Percentiles rank a stretch among this genome's conserved stretches.
phyloP scores from a whole-genome alignment of 768 basidiomycete genomes.

The Suillus cothurnatus region DNA sequence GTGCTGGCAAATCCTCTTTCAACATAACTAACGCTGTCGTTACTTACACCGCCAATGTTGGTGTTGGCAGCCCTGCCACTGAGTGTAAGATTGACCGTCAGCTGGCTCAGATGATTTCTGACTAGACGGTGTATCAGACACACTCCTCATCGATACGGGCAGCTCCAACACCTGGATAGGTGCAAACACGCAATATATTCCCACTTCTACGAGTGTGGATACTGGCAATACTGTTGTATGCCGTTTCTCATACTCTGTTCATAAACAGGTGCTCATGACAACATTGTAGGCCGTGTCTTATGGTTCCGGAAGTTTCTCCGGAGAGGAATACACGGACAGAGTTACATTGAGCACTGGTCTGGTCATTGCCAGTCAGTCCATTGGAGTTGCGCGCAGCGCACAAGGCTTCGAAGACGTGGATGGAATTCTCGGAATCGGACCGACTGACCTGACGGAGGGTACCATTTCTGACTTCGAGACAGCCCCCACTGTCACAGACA shows the following conservation, averaged over 20 bases:
- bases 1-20: constrained; percentile 5
- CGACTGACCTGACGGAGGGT: constrained; percentile 33
- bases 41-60: constrained; percentile 31
- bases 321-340: constrained; percentile 21
- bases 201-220: constrained; percentile 19
- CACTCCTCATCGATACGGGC: constrained; percentile 35
- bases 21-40: constrained; percentile 23
- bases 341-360: constrained; percentile 17
- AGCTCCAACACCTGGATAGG: constrained; percentile 37
- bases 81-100: constrained; percentile 22
- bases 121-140: constrained; percentile 18
- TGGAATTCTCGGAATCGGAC: constrained; percentile 42
- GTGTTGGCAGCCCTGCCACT: constrained; percentile 28
- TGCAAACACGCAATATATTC: constrained; percentile 21
- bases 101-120: background rate
- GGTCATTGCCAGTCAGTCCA: constrained; percentile 32
- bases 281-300: constrained; percentile 17
- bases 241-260: background rate
- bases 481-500: constrained; percentile 39
- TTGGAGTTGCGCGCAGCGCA: constrained; percentile 36
- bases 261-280: constrained; percentile 10
- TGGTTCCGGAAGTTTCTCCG: constrained; percentile 23
- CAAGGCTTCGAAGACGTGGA: constrained; percentile 35
- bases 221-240: constrained; percentile 25
- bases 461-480: constrained; percentile 14